Evolutionary conservation across 805 yeast species (phyloP).

Genomic region (Blastobotrys chiropterorum): DNA sequence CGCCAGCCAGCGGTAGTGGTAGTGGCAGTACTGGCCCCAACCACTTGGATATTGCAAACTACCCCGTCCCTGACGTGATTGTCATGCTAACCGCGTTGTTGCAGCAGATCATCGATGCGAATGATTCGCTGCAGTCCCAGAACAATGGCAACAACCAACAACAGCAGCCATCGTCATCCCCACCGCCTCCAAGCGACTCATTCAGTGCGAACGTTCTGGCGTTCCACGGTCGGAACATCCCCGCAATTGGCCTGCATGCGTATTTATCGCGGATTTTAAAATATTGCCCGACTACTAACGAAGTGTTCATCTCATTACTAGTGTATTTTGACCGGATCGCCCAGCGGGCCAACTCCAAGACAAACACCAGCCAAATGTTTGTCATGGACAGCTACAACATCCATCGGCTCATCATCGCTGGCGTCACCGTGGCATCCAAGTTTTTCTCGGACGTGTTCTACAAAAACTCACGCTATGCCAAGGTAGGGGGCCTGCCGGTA

Average conservation of each 20-base stretch:
- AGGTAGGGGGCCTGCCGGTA: slow-evolving; percentile 87
- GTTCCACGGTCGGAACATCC: slow-evolving; percentile 92
- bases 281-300: slow-evolving; percentile 98
- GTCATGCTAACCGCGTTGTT: slow-evolving; percentile 80
- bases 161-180: too few relatives aligned
- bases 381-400: slow-evolving; percentile 96
- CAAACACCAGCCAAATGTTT: slow-evolving; percentile 48
- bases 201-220: slow-evolving; percentile 52
- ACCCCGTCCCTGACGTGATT: slow-evolving; percentile 73
- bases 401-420: slow-evolving; percentile 88
- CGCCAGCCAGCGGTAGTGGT: background rate
- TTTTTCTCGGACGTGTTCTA: slow-evolving; percentile 92
- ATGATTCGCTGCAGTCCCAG: slow-evolving; percentile 74
- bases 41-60: slow-evolving; percentile 64
- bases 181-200: slow-evolving; percentile 14
- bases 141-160: slow-evolving; percentile 32
- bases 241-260: slow-evolving; percentile 89
- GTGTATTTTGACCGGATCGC: slow-evolving; percentile 95
- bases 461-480: slow-evolving; percentile 89
- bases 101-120: slow-evolving; percentile 83
- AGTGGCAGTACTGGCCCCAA: background rate
- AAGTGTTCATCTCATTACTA: slow-evolving; percentile 80
- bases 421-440: slow-evolving; percentile 91
- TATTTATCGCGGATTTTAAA: slow-evolving; percentile 85
- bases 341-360: slow-evolving; percentile 56